Conservation (phyloP, 768 basidiomycete species). For the Amyloporia xantha region DNA sequence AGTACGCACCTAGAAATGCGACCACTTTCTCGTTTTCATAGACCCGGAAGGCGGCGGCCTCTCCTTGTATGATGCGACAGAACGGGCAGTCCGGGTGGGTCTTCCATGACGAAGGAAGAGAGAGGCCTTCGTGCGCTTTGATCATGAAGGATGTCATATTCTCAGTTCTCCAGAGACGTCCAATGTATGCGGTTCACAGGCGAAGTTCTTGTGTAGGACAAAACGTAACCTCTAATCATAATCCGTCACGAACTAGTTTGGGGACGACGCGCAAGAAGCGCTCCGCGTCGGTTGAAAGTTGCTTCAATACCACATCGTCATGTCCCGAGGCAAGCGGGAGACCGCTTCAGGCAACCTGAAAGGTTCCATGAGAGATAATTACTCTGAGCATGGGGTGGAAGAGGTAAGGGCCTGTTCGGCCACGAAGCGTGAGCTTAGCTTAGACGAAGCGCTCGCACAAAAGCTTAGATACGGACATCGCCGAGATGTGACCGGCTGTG, state of each 20-base stretch:
- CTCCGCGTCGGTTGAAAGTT: too few species aligned
- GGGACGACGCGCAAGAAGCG: too few species aligned
- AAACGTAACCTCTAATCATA: too few species aligned
- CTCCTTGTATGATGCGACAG: constrained; percentile 54
- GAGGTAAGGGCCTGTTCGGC: constrained; percentile 35
- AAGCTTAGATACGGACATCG: too few species aligned
- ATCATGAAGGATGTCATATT: constrained; percentile 73
- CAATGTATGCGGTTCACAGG: too few species aligned
- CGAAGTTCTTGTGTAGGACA: too few species aligned
- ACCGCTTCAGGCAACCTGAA: constrained; percentile 19
- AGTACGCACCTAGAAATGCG: constrained; percentile 51
- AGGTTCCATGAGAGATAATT: constrained; percentile 47
- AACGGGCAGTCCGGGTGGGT: constrained; percentile 49
- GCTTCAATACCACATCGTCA: too few species aligned
- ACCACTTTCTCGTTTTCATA: constrained; percentile 60
- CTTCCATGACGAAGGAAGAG: constrained; percentile 42
- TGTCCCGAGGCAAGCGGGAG: constrained; percentile 22
- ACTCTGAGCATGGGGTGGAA: constrained; percentile 47
- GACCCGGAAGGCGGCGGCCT: constrained; percentile 40
- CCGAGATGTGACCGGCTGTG: too few species aligned
- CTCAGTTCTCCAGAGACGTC: too few species aligned
- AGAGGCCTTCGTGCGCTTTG: constrained; percentile 47
- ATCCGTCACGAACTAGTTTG: too few species aligned
- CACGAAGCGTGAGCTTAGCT: background rate
- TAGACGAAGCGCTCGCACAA: too few species aligned